phyloP scores from a whole-genome alignment of 805 yeast genomes.

The Myxozyma neglecta region DNA sequence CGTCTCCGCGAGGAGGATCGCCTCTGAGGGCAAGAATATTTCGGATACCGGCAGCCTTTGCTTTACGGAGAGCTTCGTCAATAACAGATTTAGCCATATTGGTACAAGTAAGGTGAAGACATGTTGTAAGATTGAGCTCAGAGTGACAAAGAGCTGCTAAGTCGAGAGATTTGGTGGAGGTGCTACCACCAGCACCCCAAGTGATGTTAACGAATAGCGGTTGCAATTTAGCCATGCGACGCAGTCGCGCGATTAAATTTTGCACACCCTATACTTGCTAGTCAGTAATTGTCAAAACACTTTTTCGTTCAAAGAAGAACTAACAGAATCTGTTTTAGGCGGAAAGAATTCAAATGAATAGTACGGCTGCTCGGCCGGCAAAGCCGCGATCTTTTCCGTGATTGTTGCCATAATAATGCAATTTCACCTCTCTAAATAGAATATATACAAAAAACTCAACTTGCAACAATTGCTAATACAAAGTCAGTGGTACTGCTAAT shows the following conservation, averaged over 20 bases:
- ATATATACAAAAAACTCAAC: no score
- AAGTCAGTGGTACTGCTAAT: no score
- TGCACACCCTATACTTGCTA: constrained; percentile 60
- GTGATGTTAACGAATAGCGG: constrained; percentile 91
- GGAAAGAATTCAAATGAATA: constrained; percentile 95
- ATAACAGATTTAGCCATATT: constrained; percentile 76
- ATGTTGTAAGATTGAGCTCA: constrained; percentile 80
- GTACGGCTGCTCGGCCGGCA: constrained; percentile 57
- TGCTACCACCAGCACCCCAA: constrained; percentile 99
- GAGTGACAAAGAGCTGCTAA: constrained; percentile 75
- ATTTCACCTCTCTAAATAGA: no score
- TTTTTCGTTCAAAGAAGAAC: constrained; percentile 23
- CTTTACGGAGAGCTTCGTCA: constrained; percentile 73
- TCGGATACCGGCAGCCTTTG: constrained; percentile 74
- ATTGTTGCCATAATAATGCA: constrained; percentile 25
- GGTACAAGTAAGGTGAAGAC: constrained; percentile 94
- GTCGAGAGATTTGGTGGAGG: constrained; percentile 81
- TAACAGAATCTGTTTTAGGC: constrained; percentile 79
- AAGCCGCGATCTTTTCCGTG: constrained; percentile 51
- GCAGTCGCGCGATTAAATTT: constrained; percentile 80
- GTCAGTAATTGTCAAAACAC: background rate
- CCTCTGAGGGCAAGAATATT: constrained; percentile 93
- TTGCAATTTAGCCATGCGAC: constrained; percentile 82
- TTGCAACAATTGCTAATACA: no score
- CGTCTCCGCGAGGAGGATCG: constrained; percentile 84